Conservation (phyloP, 192 early-diverging fungal species). For the Physocladia obscura region DNA sequence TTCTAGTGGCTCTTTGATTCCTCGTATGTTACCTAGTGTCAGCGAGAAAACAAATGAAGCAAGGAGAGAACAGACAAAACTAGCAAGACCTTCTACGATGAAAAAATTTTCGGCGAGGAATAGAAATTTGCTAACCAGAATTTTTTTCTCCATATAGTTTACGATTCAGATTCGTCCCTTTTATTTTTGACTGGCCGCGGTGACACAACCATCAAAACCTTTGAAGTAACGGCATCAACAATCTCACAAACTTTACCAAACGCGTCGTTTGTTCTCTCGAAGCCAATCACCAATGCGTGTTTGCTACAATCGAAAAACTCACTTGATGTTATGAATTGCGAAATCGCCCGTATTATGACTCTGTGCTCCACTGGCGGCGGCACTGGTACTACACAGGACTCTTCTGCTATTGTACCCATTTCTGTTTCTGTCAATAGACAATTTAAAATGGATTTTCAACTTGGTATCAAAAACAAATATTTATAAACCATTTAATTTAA, state of each 20-base stretch:
- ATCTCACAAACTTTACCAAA: not conserved
- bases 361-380: conserved; percentile 25
- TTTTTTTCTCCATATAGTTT: conserved; percentile 37
- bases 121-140: not conserved
- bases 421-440: conserved; percentile 69
- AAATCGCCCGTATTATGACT: conserved; percentile 45
- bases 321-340: conserved; percentile 60
- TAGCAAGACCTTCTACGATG: no score
- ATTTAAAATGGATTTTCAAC: conserved; percentile 77
- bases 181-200: conserved; percentile 72
- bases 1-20: conserved; percentile 9
- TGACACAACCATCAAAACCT: conserved; percentile 70
- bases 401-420: conserved; percentile 69
- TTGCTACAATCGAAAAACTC: conserved; percentile 67
- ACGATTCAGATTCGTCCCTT: conserved; percentile 77
- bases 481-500: not conserved
- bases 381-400: conserved; percentile 40
- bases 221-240: conserved; percentile 49
- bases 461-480: no score
- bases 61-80: no score
- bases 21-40: not conserved
- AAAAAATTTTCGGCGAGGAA: no score
- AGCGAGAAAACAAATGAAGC: no score
- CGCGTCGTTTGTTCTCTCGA: conserved; percentile 5
- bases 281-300: conserved; percentile 52